Percentiles rank a stretch among this genome's conserved stretches.
Conservation (phyloP, 164 flowering plant species). For the Vitis rotundifolia region DNA sequence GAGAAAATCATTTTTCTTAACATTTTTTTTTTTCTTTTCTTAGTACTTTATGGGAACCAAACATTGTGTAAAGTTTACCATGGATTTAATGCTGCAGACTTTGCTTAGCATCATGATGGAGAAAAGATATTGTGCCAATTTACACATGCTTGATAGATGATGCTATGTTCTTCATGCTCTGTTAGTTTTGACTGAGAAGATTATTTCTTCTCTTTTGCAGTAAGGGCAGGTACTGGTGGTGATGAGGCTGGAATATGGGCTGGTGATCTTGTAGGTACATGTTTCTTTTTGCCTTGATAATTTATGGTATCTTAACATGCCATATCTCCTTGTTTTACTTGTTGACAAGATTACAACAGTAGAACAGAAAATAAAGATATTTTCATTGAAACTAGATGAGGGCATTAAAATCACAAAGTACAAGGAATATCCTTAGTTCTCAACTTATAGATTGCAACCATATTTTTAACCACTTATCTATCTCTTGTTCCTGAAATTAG, state of each 20-base stretch:
- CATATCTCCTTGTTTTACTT: background rate
- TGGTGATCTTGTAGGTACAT: conserved; percentile 99
- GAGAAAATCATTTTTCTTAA: too few species aligned
- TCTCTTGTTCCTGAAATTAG: background rate
- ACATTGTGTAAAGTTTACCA: background rate
- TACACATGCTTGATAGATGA: too few species aligned
- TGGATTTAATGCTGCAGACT: background rate
- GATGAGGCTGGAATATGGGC: conserved; percentile 99
- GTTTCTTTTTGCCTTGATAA: conserved; percentile 40
- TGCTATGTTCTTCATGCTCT: too few species aligned
- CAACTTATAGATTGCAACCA: too few species aligned
- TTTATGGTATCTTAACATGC: background rate
- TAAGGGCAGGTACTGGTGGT: conserved; percentile 98
- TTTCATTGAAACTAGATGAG: background rate
- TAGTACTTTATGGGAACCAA: too few species aligned
- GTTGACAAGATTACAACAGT: background rate
- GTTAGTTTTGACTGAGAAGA: background rate
- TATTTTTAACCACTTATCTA: too few species aligned
- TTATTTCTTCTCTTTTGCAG: conserved; percentile 41
- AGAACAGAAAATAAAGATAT: background rate
- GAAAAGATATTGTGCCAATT: background rate
- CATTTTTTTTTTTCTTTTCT: too few species aligned
- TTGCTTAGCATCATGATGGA: background rate
- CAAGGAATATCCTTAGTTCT: background rate
- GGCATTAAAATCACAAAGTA: background rate